These are phyloP conservation scores for Apiospora marii DNA, from an alignment of 2,329 filamentous ascomycete species.

Conservation along the genomic window DNA sequence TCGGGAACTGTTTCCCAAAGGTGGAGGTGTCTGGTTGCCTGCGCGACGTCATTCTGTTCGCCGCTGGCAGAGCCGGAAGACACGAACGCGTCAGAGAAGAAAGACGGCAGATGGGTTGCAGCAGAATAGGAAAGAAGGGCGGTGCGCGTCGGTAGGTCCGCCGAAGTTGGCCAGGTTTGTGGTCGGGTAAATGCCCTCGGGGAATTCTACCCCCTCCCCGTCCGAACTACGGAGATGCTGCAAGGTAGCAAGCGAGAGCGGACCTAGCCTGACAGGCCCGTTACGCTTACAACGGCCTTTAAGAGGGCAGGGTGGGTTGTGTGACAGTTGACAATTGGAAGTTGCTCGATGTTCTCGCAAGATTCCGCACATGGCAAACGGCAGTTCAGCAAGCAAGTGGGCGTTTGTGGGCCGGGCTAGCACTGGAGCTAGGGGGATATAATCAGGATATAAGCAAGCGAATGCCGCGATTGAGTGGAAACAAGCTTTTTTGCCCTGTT, in stretches of 20 bases:
- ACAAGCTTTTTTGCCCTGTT: neutral
- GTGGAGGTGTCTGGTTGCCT: neutral
- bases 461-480: conserved; percentile 9
- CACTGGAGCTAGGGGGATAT: neutral
- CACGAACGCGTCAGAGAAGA: neutral
- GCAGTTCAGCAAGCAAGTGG: neutral
- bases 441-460: conserved; percentile 11
- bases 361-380: conserved; percentile 11
- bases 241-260: neutral
- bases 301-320: neutral
- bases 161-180: neutral
- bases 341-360: neutral
- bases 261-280: conserved; percentile 3
- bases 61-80: neutral
- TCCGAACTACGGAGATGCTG: neutral
- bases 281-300: neutral
- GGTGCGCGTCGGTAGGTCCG: neutral
- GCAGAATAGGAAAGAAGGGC: neutral
- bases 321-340: neutral
- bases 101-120: neutral
- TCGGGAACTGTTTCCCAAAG: neutral
- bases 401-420: neutral
- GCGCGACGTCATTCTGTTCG: neutral
- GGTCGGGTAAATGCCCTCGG: neutral
- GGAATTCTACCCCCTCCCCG: neutral